Evolutionary conservation across 1,284 basidiomycete species (phyloP).

Genomic region (Neotropicomus parvogracilis): DNA sequence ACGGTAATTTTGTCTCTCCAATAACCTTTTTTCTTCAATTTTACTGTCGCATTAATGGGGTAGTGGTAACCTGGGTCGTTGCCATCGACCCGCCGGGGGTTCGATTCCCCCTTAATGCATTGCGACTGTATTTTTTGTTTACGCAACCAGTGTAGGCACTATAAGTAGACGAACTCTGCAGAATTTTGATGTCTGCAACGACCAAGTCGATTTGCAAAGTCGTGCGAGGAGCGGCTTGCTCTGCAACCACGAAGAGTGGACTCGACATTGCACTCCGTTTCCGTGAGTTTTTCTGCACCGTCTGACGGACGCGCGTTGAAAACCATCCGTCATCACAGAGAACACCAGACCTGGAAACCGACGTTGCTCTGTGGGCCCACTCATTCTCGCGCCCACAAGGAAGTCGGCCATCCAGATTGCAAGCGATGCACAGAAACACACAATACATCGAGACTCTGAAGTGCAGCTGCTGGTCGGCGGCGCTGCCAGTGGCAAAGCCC

Average conservation of each 20-base stretch:
- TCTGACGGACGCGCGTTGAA: not conserved
- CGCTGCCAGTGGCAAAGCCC: slow-evolving; percentile 54
- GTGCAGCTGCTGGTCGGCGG: slow-evolving; percentile 86
- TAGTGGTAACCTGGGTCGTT: slow-evolving; percentile 39
- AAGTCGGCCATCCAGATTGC: slow-evolving; percentile 95
- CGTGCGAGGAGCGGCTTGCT: not conserved
- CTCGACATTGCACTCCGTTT: not conserved
- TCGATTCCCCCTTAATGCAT: slow-evolving; percentile 21
- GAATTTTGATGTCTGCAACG: not conserved
- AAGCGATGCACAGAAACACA: slow-evolving; percentile 73
- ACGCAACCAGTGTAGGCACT: too few relatives aligned
- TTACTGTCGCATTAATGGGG: slow-evolving; percentile 31
- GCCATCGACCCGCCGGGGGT: slow-evolving; percentile 55
- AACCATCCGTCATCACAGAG: slow-evolving; percentile 22
- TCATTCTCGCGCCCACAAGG: slow-evolving; percentile 92
- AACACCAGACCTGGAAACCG: slow-evolving; percentile 39
- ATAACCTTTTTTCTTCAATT: too few relatives aligned
- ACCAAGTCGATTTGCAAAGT: slow-evolving; percentile 1
- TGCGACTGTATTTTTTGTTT: not conserved
- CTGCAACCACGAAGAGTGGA: not conserved
- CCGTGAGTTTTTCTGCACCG: slow-evolving; percentile 15
- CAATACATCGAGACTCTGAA: slow-evolving; percentile 58
- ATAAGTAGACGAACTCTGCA: too few relatives aligned
- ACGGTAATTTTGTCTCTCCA: too few relatives aligned
- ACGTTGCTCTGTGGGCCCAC: slow-evolving; percentile 59